Base-by-base conservation (phyloP, 768 basidiomycete genomes). In the Termitomyces sp. region DNA sequence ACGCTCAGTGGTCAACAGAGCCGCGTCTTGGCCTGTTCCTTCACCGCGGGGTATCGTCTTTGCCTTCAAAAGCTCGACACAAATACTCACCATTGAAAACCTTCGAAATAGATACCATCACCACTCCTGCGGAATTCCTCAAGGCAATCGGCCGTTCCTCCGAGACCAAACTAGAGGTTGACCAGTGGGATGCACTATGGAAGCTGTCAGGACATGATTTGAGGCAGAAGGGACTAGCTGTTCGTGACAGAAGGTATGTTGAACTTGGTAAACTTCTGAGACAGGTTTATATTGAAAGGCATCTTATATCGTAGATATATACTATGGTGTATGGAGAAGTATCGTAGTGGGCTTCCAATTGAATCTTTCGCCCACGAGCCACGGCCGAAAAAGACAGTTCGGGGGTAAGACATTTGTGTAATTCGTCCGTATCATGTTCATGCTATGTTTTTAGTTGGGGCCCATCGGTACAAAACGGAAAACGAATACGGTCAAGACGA, bases 261-360 rank as follows among this genome's bases (percentile, higher is more conserved):
- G 47, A 57, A 36, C 20, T 38, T 12, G 47, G 47, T 43, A 47
- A 20, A 60, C 49, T 51, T 46, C 37, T 31, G 37, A 55, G 20
- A 37, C 25, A 42, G 58, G 15, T 58, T 62, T 25, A 20, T 51
- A 47, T 37, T 45, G 32, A 51, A 38, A 6, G n/a, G 37, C 50
- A 48, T 32, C 20, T 15, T n/a, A 34, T 43, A 11, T 20, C 12
- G 31, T 34, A 94, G 92, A 69, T 94, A 94, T 67, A 84, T 93
- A 60, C 75, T 93, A 8, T 93, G 91, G 92, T 86, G 86, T 66
- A 86, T 92, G 86, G 85, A 91, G 69, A 93, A 91, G 69, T 94
- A 81, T 71, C 81, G 90, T 31, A 76, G 77, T 56, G 86, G 84
- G 1, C 67, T 77, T 32, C 75, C 84, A 1, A 77, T 89, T 2